A percentile compares a stretch with the other conserved stretches of the same genome.
Conservation (phyloP, 371 early-diverging fungal genomes). For the Fennellomyces sp. region DNA sequence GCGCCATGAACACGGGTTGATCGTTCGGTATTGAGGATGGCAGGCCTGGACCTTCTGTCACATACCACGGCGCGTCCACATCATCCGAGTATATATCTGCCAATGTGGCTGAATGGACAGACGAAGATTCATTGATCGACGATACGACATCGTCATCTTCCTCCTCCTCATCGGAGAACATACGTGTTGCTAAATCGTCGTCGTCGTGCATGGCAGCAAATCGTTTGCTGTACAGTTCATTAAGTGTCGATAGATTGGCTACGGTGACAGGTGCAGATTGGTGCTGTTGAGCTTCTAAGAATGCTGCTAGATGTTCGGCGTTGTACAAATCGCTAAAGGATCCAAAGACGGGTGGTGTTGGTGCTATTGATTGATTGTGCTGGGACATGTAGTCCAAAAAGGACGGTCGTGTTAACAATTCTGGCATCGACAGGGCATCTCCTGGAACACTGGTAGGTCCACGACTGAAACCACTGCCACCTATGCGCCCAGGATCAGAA, state of each 20-base stretch:
- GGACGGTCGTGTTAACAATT: constrained; percentile 2
- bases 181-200: not conserved
- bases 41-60: constrained; percentile 22
- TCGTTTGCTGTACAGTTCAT: constrained; percentile 19
- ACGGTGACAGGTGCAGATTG: constrained; percentile 17
- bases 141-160: constrained; percentile 13
- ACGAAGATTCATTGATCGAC: constrained; percentile 8
- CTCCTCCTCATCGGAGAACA: not conserved
- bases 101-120: constrained; percentile 9
- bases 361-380: not conserved
- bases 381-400: not conserved
- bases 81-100: constrained; percentile 23
- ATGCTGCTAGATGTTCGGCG: constrained; percentile 1
- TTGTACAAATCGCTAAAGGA: constrained; percentile 6
- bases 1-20: constrained; percentile 22
- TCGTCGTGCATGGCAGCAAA: constrained; percentile 12
- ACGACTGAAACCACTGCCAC: not conserved
- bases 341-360: not conserved
- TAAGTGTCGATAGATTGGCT: constrained; percentile 21
- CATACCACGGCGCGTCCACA: constrained; percentile 29
- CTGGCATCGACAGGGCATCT: constrained; percentile 20
- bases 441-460: not conserved
- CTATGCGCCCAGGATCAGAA: not conserved
- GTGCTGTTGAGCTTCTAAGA: constrained; percentile 2
- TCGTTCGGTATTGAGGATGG: constrained; percentile 8